Percentiles rank a stretch among this genome's conserved stretches.
phyloP scores from a whole-genome alignment of 768 basidiomycete species.

The Boletus reticulatus region DNA sequence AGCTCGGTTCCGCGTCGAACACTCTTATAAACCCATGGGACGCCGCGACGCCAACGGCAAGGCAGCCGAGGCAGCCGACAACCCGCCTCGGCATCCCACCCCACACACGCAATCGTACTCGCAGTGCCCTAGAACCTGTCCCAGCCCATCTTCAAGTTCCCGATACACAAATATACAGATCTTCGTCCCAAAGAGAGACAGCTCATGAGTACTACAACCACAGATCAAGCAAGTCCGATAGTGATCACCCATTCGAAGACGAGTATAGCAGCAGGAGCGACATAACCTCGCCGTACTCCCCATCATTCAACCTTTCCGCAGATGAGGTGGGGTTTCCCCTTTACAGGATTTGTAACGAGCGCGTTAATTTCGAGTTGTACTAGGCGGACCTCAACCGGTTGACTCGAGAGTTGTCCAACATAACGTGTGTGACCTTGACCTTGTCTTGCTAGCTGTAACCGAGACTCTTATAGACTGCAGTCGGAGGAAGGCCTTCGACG shows the following conservation, averaged over 20 bases:
- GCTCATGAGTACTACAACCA: conserved; percentile 35
- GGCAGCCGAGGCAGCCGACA: conserved; percentile 23
- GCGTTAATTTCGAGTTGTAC: conserved; percentile 8
- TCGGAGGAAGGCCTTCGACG: conserved; percentile 60
- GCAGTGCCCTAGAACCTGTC: conserved; percentile 35
- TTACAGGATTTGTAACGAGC: conserved; percentile 18
- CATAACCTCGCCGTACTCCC: conserved; percentile 35
- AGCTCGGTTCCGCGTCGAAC: conserved; percentile 23
- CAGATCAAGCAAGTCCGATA: conserved; percentile 41
- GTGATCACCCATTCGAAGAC: conserved; percentile 19
- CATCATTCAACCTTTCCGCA: conserved; percentile 32
- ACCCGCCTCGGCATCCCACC: conserved; percentile 17
- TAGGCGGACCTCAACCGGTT: conserved; percentile 30
- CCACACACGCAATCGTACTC: conserved; percentile 36
- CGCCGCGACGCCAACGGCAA: conserved; percentile 25
- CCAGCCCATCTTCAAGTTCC: conserved; percentile 35
- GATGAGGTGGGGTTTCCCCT: conserved; percentile 36
- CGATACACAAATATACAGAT: conserved; percentile 51
- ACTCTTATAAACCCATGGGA: conserved; percentile 36
- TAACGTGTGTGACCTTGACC: conserved; percentile 36
- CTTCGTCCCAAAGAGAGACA: conserved; percentile 38
- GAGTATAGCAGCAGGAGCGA: conserved; percentile 16
- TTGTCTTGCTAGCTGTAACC: conserved; percentile 4
- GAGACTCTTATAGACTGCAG: conserved; percentile 43
- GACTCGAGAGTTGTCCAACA: conserved; percentile 34